phyloP scores from a whole-genome alignment of 371 early-diverging fungal genomes.

The Choanephora cucurbitarum region DNA sequence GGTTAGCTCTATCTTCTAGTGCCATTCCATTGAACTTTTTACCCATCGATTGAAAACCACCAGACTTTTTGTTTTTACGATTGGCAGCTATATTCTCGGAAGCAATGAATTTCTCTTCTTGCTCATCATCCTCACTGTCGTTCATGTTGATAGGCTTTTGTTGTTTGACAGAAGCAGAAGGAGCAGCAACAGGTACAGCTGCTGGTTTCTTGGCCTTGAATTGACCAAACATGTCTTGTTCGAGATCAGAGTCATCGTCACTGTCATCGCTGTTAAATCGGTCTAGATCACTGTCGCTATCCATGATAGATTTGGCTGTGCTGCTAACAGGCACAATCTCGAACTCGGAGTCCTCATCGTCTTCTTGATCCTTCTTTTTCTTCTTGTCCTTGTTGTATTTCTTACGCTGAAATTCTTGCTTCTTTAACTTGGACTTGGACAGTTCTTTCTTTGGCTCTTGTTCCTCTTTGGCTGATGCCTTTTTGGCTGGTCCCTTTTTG shows the following conservation, averaged over 20 bases:
- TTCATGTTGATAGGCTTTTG: constrained; percentile 24
- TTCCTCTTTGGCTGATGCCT: background rate
- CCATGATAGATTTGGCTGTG: background rate
- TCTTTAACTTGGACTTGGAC: constrained; percentile 35
- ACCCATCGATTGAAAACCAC: constrained; percentile 98
- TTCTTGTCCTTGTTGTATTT: constrained; percentile 40
- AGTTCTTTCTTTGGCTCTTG: constrained; percentile 18
- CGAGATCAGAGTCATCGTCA: constrained; percentile 34
- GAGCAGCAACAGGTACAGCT: constrained; percentile 16
- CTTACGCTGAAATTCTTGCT: constrained; percentile 38
- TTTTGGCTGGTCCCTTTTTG: too few relatives aligned
- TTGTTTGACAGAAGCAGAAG: constrained; percentile 14
- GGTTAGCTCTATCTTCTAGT: too few relatives aligned
- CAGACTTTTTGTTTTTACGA: constrained; percentile 90
- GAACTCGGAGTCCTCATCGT: constrained; percentile 38
- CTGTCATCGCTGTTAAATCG: constrained; percentile 15
- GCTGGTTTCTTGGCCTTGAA: constrained; percentile 27
- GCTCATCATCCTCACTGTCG: constrained; percentile 39
- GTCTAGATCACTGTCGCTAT: constrained; percentile 1
- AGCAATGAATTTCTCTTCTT: constrained; percentile 56
- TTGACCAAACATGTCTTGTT: constrained; percentile 45
- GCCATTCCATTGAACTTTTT: constrained; percentile 19
- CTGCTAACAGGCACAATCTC: constrained; percentile 27
- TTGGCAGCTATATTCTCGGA: constrained; percentile 64
- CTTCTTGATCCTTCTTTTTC: constrained; percentile 10